These are phyloP conservation scores for Pyrrhoderma noxium DNA, from an alignment of 1,284 basidiomycete genomes.

Conservation along the genomic window DNA sequence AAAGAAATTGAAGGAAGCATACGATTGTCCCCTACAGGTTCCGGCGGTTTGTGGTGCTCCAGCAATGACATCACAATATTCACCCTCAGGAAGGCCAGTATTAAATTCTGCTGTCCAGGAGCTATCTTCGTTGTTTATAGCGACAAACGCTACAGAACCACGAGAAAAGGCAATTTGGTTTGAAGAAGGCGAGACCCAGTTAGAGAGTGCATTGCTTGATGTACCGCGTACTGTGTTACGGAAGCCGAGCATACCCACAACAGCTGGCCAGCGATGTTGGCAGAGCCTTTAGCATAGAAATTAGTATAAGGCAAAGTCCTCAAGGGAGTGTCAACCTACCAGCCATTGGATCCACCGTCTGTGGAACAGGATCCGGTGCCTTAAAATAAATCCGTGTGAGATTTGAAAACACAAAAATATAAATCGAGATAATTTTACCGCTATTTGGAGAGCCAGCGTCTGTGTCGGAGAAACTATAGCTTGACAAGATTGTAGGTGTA, in stretches of 20 bases:
- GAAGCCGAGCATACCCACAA: constrained; percentile 59
- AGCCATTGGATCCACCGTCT: constrained; percentile 46
- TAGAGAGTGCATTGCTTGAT: constrained; percentile 30
- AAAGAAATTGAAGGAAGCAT: constrained; percentile 21
- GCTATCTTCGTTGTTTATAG: constrained; percentile 55
- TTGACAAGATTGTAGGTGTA: constrained; percentile 55
- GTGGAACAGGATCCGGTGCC: constrained; percentile 47
- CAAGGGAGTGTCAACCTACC: constrained; percentile 25
- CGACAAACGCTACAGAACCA: constrained; percentile 36
- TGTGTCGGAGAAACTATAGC: constrained; percentile 44
- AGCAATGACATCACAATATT: constrained; percentile 58
- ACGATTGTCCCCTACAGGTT: constrained; percentile 45
- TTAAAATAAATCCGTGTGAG: constrained; percentile 20
- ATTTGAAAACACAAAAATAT: not conserved
- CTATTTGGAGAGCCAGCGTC: constrained; percentile 53
- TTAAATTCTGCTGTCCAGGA: constrained; percentile 47
- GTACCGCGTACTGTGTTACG: constrained; percentile 41
- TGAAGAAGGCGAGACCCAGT: constrained; percentile 50
- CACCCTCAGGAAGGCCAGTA: constrained; percentile 48
- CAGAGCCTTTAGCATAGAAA: constrained; percentile 32
- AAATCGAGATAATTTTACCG: constrained; percentile 27
- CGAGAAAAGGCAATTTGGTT: constrained; percentile 58
- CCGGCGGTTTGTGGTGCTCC: constrained; percentile 31
- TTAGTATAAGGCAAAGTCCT: not conserved
- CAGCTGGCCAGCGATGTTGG: constrained; percentile 54